phyloP scores from a whole-genome alignment of 108 stramenopile genomes.

The Bacterosira constricta region DNA sequence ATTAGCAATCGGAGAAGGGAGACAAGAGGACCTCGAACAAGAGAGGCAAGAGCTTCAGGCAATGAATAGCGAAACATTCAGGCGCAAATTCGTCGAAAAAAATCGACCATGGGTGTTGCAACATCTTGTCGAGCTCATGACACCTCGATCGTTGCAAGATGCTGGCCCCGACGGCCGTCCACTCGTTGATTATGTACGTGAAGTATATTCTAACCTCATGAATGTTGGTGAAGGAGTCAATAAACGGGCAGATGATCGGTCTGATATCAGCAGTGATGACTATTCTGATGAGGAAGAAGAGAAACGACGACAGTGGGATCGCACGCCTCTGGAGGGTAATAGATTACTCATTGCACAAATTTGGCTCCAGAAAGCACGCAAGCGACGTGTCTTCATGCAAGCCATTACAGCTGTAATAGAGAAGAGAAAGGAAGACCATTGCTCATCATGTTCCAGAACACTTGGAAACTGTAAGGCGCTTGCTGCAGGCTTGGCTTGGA shows the following conservation, averaged over 20 bases:
- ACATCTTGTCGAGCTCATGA: constrained; percentile 85
- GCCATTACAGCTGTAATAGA: constrained; percentile 67
- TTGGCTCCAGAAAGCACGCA: constrained; percentile 82
- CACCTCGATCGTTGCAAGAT: constrained; percentile 64
- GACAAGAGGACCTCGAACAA: constrained; percentile 81
- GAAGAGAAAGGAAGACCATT: constrained; percentile 56
- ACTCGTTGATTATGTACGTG: constrained; percentile 71
- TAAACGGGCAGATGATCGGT: constrained; percentile 58
- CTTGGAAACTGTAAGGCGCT: constrained; percentile 49
- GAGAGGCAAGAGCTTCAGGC: constrained; percentile 84
- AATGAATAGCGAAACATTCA: constrained; percentile 83
- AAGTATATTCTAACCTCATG: constrained; percentile 80
- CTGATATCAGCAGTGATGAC: constrained; percentile 70
- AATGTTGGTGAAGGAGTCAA: constrained; percentile 71
- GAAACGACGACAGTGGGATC: constrained; percentile 65
- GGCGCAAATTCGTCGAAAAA: constrained; percentile 85
- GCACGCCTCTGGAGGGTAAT: constrained; percentile 61
- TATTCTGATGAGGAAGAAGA: constrained; percentile 71
- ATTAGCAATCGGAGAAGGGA: constrained; percentile 89
- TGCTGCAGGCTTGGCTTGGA: constrained; percentile 48
- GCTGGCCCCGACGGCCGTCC: constrained; percentile 65
- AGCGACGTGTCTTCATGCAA: constrained; percentile 66
- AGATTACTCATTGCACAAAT: constrained; percentile 67
- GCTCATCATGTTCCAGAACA: constrained; percentile 59
- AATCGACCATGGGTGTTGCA: constrained; percentile 91